Evolutionary conservation across 1,284 basidiomycete genomes (phyloP).

Genomic region (Ustilago tritici): DNA sequence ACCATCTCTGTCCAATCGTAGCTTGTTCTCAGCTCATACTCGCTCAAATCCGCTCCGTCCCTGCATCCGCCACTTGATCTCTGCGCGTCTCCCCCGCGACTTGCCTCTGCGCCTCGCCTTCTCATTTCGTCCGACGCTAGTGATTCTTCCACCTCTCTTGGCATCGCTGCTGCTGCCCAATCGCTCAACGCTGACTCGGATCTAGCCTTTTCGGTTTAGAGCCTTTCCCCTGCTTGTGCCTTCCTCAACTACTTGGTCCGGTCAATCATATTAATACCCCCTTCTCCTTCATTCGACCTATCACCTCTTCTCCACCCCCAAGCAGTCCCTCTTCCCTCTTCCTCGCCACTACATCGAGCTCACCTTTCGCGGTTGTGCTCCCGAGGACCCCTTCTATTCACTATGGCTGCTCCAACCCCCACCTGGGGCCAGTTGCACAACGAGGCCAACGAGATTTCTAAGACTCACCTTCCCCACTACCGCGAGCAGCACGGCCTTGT

Average conservation of each 20-base stretch:
- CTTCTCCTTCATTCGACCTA: background rate
- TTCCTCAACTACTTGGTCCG: background rate
- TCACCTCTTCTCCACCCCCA: background rate
- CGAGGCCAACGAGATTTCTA: slow-evolving; percentile 53
- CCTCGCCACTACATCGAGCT: slow-evolving; percentile 5
- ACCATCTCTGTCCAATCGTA: slow-evolving; percentile 41
- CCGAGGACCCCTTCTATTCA: slow-evolving; percentile 11
- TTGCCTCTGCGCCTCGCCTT: background rate
- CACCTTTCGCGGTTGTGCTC: slow-evolving; percentile 4
- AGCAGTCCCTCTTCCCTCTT: background rate
- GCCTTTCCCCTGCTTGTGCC: background rate
- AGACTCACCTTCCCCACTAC: slow-evolving; percentile 45
- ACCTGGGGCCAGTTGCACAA: slow-evolving; percentile 49
- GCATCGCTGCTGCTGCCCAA: background rate
- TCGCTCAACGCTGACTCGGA: slow-evolving; percentile 21
- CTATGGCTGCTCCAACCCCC: slow-evolving; percentile 43
- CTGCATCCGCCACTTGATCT: slow-evolving; percentile 14
- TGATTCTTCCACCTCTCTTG: background rate
- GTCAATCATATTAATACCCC: slow-evolving; percentile 27
- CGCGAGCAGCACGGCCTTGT: slow-evolving; percentile 35
- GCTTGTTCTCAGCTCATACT: background rate
- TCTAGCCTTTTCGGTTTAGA: slow-evolving; percentile 12
- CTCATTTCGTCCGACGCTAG: slow-evolving; percentile 17
- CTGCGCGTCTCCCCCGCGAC: background rate
- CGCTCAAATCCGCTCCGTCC: slow-evolving; percentile 29